Conservation (phyloP, 2,329 filamentous ascomycete genomes). For the Macrophomina tecta region DNA sequence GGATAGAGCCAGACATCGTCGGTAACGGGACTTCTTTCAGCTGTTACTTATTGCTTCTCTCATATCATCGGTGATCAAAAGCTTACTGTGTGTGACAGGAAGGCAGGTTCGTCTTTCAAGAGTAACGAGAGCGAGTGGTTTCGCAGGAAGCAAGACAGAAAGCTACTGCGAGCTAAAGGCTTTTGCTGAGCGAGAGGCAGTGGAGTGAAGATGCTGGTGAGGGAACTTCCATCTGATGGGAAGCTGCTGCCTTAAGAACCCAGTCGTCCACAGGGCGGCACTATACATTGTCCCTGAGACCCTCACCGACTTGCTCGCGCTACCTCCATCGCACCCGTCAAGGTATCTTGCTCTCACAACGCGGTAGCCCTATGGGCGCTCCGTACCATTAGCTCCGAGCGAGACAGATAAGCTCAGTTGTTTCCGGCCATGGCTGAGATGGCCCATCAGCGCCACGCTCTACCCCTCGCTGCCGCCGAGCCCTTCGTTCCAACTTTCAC, state of each 20-base stretch:
- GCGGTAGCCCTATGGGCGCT: not conserved
- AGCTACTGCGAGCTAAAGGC: not conserved
- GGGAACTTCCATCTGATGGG: not conserved
- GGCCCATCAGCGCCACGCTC: not conserved
- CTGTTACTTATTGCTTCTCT: not conserved
- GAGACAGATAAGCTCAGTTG: not conserved
- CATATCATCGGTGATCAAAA: not conserved
- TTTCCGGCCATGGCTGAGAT: not conserved
- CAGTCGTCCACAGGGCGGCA: not conserved
- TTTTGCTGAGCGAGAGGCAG: not conserved
- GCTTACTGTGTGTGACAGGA: not conserved
- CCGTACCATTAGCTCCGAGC: not conserved
- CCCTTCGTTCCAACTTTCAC: not conserved
- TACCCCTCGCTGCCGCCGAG: not conserved
- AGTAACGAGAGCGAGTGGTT: too few species aligned
- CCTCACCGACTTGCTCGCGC: not conserved
- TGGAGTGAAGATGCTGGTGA: not conserved
- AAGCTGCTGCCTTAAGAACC: conserved; percentile 8
- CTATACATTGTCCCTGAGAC: not conserved
- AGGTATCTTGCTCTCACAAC: not conserved
- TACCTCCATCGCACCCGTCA: not conserved
- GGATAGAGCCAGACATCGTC: conserved; percentile 3
- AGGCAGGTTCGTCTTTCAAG: too few species aligned
- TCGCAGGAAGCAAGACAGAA: not conserved
- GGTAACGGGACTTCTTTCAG: not conserved